Evolutionary conservation across 768 basidiomycete species (phyloP).

Genomic region (Pisolithus tinctorius): DNA sequence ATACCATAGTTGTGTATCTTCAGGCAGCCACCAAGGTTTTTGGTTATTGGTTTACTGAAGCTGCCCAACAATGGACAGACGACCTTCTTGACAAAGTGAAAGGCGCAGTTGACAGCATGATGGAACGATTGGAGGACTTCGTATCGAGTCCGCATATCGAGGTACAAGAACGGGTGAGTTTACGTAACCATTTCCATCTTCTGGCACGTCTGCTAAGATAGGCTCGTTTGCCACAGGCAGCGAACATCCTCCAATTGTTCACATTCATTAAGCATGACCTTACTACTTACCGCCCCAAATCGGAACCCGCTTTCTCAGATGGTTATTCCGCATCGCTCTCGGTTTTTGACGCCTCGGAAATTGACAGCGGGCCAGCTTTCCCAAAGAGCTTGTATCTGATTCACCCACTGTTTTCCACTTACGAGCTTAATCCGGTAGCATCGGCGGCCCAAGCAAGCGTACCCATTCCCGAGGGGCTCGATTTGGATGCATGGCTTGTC

Average conservation of each 20-base stretch:
- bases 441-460: constrained; percentile 74
- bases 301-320: constrained; percentile 21
- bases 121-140: constrained; percentile 54
- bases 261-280: constrained; percentile 73
- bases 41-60: constrained; percentile 72
- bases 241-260: constrained; percentile 70
- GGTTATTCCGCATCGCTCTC: constrained; percentile 33
- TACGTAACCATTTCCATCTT: not conserved
- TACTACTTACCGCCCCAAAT: constrained; percentile 41
- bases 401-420: constrained; percentile 63
- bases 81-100: constrained; percentile 62
- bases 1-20: constrained; percentile 72
- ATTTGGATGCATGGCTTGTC: constrained; percentile 83
- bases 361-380: constrained; percentile 44
- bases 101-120: constrained; percentile 53
- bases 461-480: constrained; percentile 73
- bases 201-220: not conserved
- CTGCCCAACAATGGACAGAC: constrained; percentile 72
- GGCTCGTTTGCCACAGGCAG: constrained; percentile 47
- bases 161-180: constrained; percentile 82
- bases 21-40: constrained; percentile 84
- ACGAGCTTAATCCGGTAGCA: constrained; percentile 86
- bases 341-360: constrained; percentile 7
- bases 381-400: constrained; percentile 90
- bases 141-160: constrained; percentile 66